Conservation (phyloP, 2,329 filamentous ascomycete genomes). For the Penicillium sp. region DNA sequence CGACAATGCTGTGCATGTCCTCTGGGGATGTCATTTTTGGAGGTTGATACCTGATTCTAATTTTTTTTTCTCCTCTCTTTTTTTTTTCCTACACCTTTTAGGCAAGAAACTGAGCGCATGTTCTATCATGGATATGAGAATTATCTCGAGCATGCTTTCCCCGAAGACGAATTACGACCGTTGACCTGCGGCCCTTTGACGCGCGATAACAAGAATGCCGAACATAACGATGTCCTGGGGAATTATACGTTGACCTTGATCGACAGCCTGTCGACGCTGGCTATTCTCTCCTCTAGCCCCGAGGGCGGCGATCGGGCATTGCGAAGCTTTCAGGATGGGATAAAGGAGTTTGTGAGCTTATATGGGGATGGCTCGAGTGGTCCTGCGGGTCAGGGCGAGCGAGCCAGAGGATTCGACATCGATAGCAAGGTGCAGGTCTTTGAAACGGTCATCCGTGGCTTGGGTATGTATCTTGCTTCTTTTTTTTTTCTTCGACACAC, state of each 20-base stretch:
- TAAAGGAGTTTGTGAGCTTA: slow-evolving; percentile 67
- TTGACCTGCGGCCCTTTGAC: slow-evolving; percentile 78
- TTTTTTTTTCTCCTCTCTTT: background rate
- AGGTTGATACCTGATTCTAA: too few relatives aligned
- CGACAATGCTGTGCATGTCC: background rate
- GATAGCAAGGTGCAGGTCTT: slow-evolving; percentile 99
- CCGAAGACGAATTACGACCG: slow-evolving; percentile 89
- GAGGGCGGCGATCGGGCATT: slow-evolving; percentile 57
- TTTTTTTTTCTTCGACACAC: too few relatives aligned
- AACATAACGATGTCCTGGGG: slow-evolving; percentile 89
- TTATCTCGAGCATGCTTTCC: slow-evolving; percentile 90
- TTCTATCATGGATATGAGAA: slow-evolving; percentile 97
- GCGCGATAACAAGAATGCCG: slow-evolving; percentile 74
- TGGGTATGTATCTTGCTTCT: slow-evolving; percentile 26
- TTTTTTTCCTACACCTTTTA: slow-evolving; percentile 7
- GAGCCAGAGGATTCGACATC: slow-evolving; percentile 79
- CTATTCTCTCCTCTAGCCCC: slow-evolving; percentile 69
- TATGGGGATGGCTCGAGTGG: slow-evolving; percentile 80
- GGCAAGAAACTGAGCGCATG: slow-evolving; percentile 56
- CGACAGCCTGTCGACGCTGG: slow-evolving; percentile 89
- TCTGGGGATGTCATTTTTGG: background rate
- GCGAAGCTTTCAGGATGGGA: slow-evolving; percentile 70
- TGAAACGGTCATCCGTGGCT: slow-evolving; percentile 90
- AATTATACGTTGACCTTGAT: slow-evolving; percentile 96
- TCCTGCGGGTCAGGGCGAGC: slow-evolving; percentile 60